Conservation (phyloP, 176 grass and related monocot genomes). For the Raddia distichophylla region DNA sequence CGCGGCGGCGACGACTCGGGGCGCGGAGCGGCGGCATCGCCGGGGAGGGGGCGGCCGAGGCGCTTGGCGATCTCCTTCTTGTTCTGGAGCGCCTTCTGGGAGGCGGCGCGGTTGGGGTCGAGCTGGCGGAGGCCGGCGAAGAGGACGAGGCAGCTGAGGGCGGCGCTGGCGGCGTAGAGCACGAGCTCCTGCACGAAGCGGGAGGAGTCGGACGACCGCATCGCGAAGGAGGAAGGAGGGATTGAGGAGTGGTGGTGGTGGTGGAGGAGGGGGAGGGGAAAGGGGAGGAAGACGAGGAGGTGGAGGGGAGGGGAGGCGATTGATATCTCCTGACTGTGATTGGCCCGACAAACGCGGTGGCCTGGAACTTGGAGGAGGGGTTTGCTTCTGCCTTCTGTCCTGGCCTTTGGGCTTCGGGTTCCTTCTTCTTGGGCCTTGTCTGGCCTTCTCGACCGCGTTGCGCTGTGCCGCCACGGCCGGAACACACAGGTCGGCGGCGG, state of each 20-base stretch:
- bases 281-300: not conserved
- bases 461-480: too few relatives aligned
- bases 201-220: slow-evolving; percentile 67
- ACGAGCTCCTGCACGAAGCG: slow-evolving; percentile 91
- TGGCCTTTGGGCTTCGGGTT: too few relatives aligned
- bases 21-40: not conserved
- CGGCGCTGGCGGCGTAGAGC: slow-evolving; percentile 93
- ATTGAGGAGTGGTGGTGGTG: not conserved
- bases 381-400: not conserved
- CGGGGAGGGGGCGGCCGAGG: not conserved
- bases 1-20: not conserved
- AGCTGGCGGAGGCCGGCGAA: slow-evolving; percentile 92
- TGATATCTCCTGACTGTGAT: too few relatives aligned
- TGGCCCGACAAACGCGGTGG: too few relatives aligned
- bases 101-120: slow-evolving; percentile 84
- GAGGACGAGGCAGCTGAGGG: slow-evolving; percentile 90
- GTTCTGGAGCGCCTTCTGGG: slow-evolving; percentile 86
- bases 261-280: not conserved
- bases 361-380: too few relatives aligned
- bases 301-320: too few relatives aligned
- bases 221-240: slow-evolving; percentile 23
- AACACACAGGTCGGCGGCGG: too few relatives aligned
- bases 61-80: slow-evolving; percentile 83
- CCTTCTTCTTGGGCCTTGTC: too few relatives aligned
- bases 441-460: too few relatives aligned